A percentile compares a stretch with the other conserved stretches of the same genome.
These are phyloP conservation scores for Colletotrichum caudatum DNA, from an alignment of 2,329 filamentous ascomycete species.

Conservation along the genomic window DNA sequence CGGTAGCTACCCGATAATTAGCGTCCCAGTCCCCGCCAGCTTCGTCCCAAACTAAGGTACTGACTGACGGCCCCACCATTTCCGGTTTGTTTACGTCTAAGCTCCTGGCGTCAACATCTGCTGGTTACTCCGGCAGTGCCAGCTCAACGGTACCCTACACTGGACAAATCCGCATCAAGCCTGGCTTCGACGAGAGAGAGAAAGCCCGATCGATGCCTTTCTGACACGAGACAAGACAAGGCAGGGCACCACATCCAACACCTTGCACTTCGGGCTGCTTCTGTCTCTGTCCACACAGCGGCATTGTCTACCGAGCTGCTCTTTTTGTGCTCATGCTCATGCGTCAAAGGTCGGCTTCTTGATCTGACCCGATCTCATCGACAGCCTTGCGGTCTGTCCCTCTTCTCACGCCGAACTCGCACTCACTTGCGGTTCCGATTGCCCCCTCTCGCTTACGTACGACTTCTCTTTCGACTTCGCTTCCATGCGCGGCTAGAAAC, in stretches of 20 bases:
- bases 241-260: neutral
- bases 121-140: slow-evolving; percentile 41
- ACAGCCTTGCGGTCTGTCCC: neutral
- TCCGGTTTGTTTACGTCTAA: slow-evolving; percentile 41
- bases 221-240: slow-evolving; percentile 10
- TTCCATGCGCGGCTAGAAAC: slow-evolving; percentile 6
- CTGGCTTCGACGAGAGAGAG: neutral
- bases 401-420: neutral
- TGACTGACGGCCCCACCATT: slow-evolving; percentile 31
- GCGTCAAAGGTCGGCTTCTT: slow-evolving; percentile 7
- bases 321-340: slow-evolving; percentile 14
- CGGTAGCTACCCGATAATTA: neutral
- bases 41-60: slow-evolving; percentile 15
- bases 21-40: slow-evolving; percentile 7
- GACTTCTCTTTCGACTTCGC: slow-evolving; percentile 1
- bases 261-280: neutral
- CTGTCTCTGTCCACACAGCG: slow-evolving; percentile 19
- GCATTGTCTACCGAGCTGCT: slow-evolving; percentile 8
- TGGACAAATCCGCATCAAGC: slow-evolving; percentile 25
- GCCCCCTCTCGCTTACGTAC: neutral
- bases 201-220: slow-evolving; percentile 1
- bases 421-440: neutral
- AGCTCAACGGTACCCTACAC: slow-evolving; percentile 35
- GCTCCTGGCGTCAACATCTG: slow-evolving; percentile 37
- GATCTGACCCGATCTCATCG: slow-evolving; percentile 6